These are phyloP conservation scores for Myxozyma lipomycoides DNA, from an alignment of 805 yeast genomes.

Conservation along the genomic window DNA sequence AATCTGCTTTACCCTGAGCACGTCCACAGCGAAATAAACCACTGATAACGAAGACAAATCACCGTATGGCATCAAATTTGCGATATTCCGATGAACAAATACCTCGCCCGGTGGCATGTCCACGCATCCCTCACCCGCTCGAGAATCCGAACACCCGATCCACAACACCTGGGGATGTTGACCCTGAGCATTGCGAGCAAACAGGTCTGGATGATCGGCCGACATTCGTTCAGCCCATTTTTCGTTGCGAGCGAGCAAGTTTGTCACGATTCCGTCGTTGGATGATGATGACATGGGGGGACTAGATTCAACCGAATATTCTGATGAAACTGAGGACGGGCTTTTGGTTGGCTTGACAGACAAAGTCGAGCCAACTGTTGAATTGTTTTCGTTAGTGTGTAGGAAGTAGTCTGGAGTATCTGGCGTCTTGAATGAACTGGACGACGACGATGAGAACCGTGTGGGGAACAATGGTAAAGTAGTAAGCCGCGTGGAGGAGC, in stretches of 20 bases:
- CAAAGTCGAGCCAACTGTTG: too few relatives aligned
- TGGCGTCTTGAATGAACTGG: too few relatives aligned
- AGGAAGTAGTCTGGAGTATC: too few relatives aligned
- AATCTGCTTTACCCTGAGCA: slow-evolving; percentile 72
- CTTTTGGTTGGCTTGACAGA: too few relatives aligned
- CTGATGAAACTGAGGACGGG: background rate
- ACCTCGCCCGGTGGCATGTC: slow-evolving; percentile 86
- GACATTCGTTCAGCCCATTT: slow-evolving; percentile 48
- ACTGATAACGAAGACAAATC: slow-evolving; percentile 76
- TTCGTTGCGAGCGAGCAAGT: slow-evolving; percentile 41
- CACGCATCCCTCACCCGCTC: slow-evolving; percentile 75
- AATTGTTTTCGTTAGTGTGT: too few relatives aligned
- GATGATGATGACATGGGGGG: background rate
- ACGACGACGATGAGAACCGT: too few relatives aligned
- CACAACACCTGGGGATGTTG: slow-evolving; percentile 91
- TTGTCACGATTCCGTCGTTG: slow-evolving; percentile 5
- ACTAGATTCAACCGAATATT: background rate
- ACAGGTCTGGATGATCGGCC: slow-evolving; percentile 52
- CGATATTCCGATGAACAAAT: slow-evolving; percentile 84
- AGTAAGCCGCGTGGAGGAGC: too few relatives aligned
- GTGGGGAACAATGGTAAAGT: too few relatives aligned
- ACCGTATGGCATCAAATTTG: slow-evolving; percentile 63
- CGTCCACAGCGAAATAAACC: slow-evolving; percentile 82
- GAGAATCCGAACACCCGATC: slow-evolving; percentile 92
- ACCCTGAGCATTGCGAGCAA: slow-evolving; percentile 68